Evolutionary conservation across 805 yeast species (phyloP).

Genomic region (Saccharomycopsis sp.): DNA sequence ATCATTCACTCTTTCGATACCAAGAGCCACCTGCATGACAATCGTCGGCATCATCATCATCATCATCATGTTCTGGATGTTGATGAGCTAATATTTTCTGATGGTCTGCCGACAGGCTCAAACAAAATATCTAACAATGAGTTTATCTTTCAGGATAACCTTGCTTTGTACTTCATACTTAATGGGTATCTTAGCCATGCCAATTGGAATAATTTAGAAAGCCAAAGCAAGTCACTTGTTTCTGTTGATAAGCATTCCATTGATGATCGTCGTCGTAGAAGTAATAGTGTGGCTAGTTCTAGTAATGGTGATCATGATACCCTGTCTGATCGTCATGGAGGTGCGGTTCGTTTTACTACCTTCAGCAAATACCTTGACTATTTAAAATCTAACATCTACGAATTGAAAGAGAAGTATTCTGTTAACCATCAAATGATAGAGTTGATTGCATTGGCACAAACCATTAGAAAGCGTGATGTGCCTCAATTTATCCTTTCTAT

Average conservation of each 20-base stretch:
- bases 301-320: background rate
- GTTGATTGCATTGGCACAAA: background rate
- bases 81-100: background rate
- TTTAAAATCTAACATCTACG: background rate
- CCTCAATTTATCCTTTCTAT: background rate
- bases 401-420: background rate
- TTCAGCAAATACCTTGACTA: background rate
- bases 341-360: background rate
- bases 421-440: background rate
- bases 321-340: background rate
- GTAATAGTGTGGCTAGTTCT: background rate
- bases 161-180: background rate
- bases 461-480: background rate
- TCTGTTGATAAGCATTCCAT: background rate
- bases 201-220: constrained; percentile 8
- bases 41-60: too few species aligned
- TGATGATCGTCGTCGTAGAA: background rate
- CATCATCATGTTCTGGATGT: background rate
- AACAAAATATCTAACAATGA: background rate
- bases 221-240: background rate
- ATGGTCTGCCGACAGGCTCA: background rate
- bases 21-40: too few species aligned
- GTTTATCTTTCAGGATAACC: constrained; percentile 4
- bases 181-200: background rate
- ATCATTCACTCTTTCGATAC: too few species aligned